phyloP scores from a whole-genome alignment of 2,329 filamentous ascomycete genomes.

The Fusarium humuli region DNA sequence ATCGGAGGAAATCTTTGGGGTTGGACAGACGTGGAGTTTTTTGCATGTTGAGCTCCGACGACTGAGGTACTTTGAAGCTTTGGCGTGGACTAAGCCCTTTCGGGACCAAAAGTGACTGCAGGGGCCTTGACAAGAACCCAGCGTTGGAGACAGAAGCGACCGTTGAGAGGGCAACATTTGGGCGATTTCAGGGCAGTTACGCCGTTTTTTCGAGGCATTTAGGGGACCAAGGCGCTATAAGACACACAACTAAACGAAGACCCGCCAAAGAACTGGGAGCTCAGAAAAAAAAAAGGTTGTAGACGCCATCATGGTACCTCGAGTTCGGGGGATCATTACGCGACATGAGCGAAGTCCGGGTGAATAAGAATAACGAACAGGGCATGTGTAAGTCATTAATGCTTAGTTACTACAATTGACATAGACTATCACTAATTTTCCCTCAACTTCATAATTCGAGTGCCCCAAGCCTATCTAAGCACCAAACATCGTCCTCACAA shows the following conservation, averaged over 20 bases:
- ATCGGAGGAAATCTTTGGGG: slow-evolving; percentile 54
- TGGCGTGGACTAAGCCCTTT: slow-evolving; percentile 47
- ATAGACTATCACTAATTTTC: not conserved
- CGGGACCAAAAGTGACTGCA: slow-evolving; percentile 33
- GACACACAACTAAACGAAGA: slow-evolving; percentile 13
- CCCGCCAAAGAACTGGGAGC: slow-evolving; percentile 32
- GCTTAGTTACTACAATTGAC: not conserved
- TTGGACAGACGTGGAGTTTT: slow-evolving; percentile 53
- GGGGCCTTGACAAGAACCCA: slow-evolving; percentile 29
- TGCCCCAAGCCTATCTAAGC: not conserved
- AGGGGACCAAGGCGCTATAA: slow-evolving; percentile 22
- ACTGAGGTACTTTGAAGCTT: slow-evolving; percentile 51
- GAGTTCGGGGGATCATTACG: slow-evolving; percentile 41
- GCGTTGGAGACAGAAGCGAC: slow-evolving; percentile 20
- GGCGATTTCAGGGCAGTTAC: slow-evolving; percentile 15
- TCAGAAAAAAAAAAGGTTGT: slow-evolving; percentile 27
- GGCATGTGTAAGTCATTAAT: not conserved
- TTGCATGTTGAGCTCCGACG: slow-evolving; percentile 56
- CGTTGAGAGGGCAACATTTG: slow-evolving; percentile 37
- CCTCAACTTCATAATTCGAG: not conserved
- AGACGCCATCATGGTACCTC: slow-evolving; percentile 38
- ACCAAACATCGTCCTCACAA: slow-evolving; percentile 1
- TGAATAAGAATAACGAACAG: slow-evolving; percentile 12
- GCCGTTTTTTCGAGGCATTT: slow-evolving; percentile 10
- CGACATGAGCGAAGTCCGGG: slow-evolving; percentile 39